These are phyloP conservation scores for Pythium phragmitis DNA, from an alignment of 352 stramenopile genomes.

Conservation along the genomic window DNA sequence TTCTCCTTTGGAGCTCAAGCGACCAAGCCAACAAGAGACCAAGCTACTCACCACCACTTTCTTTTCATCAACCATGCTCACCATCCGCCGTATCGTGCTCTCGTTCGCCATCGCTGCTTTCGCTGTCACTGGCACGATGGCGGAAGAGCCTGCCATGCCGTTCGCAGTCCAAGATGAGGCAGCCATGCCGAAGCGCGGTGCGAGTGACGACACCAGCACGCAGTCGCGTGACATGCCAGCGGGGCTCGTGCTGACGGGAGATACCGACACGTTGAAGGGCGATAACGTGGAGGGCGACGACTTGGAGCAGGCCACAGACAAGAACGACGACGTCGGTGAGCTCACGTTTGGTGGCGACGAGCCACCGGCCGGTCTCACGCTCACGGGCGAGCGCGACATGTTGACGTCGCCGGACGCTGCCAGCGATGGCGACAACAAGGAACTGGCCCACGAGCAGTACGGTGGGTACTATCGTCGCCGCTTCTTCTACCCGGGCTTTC, in stretches of 20 bases:
- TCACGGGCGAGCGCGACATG: constrained; percentile 18
- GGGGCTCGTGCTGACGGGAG: constrained; percentile 8
- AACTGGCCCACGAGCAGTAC: background rate
- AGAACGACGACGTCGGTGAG: background rate
- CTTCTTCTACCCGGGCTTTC: constrained; percentile 34
- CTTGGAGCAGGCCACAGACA: background rate
- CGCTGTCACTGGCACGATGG: too few species aligned
- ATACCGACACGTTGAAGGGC: background rate
- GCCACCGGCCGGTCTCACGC: constrained; percentile 8
- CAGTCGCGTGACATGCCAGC: constrained; percentile 1
- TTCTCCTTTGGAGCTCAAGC: too few species aligned
- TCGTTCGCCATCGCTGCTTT: too few species aligned
- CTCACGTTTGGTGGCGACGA: background rate
- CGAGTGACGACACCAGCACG: too few species aligned
- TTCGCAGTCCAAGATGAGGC: too few species aligned
- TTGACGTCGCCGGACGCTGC: constrained; percentile 11
- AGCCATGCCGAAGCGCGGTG: too few species aligned
- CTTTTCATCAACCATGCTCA: too few species aligned
- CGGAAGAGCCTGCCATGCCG: too few species aligned
- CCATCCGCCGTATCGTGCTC: too few species aligned
- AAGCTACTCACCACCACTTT: too few species aligned
- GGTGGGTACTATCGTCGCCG: constrained; percentile 4
- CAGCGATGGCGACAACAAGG: background rate
- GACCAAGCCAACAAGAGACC: too few species aligned
- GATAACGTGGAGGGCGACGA: background rate